Conservation (phyloP, 805 yeast genomes). For the Lipomyces anomalus region DNA sequence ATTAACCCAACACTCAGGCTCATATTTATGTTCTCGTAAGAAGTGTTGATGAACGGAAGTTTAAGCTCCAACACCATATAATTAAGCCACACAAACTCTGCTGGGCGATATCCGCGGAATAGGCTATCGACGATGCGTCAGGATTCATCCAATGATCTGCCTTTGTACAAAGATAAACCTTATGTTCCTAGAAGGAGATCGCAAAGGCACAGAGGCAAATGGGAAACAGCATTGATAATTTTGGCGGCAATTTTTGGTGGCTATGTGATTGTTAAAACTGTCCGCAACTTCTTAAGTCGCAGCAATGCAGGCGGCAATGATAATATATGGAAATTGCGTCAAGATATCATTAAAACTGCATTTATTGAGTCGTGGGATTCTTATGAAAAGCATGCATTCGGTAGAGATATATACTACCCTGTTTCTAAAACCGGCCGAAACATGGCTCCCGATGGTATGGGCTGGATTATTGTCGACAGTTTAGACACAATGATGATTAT, state of each 20-base stretch:
- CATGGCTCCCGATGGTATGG: constrained; percentile 77
- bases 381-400: constrained; percentile 76
- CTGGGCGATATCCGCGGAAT: too few relatives aligned
- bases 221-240: not conserved
- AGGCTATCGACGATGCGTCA: not conserved
- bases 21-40: too few relatives aligned
- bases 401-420: constrained; percentile 72
- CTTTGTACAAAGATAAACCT: constrained; percentile 53
- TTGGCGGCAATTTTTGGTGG: not conserved
- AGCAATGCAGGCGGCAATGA: not conserved
- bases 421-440: constrained; percentile 55
- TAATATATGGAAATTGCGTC: constrained; percentile 27
- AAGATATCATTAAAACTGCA: constrained; percentile 55
- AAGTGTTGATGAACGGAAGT: too few relatives aligned
- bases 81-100: too few relatives aligned
- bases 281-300: too few relatives aligned
- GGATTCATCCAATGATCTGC: constrained; percentile 31
- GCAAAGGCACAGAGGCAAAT: not conserved
- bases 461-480: constrained; percentile 90
- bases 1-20: too few relatives aligned
- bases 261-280: not conserved
- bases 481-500: constrained; percentile 76
- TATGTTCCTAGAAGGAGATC: not conserved
- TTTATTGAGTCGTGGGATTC: constrained; percentile 74
- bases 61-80: too few relatives aligned